Evolutionary conservation across 2,329 filamentous ascomycete species (phyloP), one percentile per base, ranked within the genome.

Genomic region (Macrophomina pseudophaseolina): DNA sequence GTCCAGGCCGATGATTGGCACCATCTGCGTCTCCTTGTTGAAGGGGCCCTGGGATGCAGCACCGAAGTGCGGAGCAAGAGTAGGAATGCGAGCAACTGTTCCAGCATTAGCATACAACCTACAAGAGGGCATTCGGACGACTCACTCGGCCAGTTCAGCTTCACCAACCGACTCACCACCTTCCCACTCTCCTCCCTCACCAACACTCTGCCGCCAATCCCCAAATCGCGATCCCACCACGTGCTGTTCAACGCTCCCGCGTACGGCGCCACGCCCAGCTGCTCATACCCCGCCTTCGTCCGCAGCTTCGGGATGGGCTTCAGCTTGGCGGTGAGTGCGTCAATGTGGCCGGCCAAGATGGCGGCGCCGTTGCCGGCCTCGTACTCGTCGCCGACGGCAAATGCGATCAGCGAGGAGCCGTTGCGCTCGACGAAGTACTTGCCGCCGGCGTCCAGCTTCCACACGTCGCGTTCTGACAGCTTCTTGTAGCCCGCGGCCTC

Each of bases 201-300:
- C 58, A 98, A 84, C 4, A 98, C 94, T 52, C 93, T 86, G 46
- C 95, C 95, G 70, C 93, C 95, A 72, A 98, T 91, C 70, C 91
- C 90, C 62, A 99, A 85, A 78, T 99, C 95, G 44, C 95, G 88
- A 78, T 98, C 95, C 94, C 94, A 98, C 95, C 95, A 98, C 0
- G 95, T 98, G 69, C 85, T 84, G 76, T 94, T 95, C 69, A 98
- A 81, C 1, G 84, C 93, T 60, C 95, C 94, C 9, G 93, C 94
- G 76, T 98, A 99, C 0, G 92, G 95, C 2, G 95, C 94, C 64
- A 98, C 92, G 30, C 92, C 94, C 6, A 98, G 86, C 81, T 98
- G 93, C 33, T 92, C 79, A 75, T 93, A 99, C 64, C 95, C 94
- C 38, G 91, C 90, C 76, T 91, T 93, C 72, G 85, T 91, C n/a